These are phyloP conservation scores for Oryza glaberrima DNA, from an alignment of 176 grass and related monocot species.

Conservation along the genomic window DNA sequence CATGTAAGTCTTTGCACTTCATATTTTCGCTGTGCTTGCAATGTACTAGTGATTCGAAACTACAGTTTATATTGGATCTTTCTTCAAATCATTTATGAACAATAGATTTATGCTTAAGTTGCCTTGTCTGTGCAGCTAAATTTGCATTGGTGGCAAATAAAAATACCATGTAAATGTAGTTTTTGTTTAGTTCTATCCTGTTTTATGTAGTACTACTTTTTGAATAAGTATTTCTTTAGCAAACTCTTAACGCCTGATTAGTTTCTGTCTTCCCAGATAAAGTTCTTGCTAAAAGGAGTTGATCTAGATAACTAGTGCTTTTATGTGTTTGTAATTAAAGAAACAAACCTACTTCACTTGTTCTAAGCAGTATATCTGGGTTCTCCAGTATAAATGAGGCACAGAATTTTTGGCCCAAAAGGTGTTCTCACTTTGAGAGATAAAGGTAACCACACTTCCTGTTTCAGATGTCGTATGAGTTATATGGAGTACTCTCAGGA, in stretches of 20 bases:
- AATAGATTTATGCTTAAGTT: constrained; percentile 12
- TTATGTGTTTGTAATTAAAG: constrained; percentile 29
- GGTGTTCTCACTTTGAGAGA: constrained; percentile 10
- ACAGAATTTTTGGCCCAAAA: background rate
- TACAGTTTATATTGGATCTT: background rate
- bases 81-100: constrained; percentile 10
- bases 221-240: background rate
- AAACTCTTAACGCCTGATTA: constrained; percentile 23
- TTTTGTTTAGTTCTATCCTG: background rate
- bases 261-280: background rate
- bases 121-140: constrained; percentile 1
- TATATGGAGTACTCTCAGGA: constrained; percentile 92
- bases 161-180: constrained; percentile 4
- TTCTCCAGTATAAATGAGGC: background rate
- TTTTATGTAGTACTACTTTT: constrained; percentile 6
- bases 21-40: constrained; percentile 21
- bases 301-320: background rate
- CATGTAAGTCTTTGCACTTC: constrained; percentile 51
- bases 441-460: constrained; percentile 35
- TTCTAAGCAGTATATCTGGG: constrained; percentile 9
- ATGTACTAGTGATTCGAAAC: constrained; percentile 21
- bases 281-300: constrained; percentile 5
- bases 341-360: background rate
- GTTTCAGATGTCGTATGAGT: constrained; percentile 96
- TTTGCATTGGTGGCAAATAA: constrained; percentile 14